Percentiles rank a stretch among this genome's conserved stretches.
Evolutionary conservation across 805 yeast species (phyloP).

Genomic region (Dipodascopsis tothii): DNA sequence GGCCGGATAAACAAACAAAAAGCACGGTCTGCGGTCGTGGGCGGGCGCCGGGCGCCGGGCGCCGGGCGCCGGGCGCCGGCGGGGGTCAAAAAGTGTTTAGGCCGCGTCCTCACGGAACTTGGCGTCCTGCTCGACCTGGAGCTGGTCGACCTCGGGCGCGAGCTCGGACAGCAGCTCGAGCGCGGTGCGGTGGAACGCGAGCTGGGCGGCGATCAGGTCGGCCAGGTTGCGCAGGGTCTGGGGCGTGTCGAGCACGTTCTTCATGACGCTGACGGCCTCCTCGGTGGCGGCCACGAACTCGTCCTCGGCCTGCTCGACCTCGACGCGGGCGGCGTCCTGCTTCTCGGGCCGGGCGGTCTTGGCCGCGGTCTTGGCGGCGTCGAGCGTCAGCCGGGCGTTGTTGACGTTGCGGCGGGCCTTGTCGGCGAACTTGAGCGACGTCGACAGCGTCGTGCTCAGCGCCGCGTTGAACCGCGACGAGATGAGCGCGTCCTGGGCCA

Average conservation of each 20-base stretch:
- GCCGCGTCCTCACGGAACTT: slow-evolving; percentile 29
- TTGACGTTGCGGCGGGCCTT: slow-evolving; percentile 67
- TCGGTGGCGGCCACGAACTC: slow-evolving; percentile 85
- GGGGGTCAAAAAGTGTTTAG: neutral
- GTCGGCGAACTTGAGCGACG: slow-evolving; percentile 54
- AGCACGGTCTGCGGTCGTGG: no score
- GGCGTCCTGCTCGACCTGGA: slow-evolving; percentile 47
- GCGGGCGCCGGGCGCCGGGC: no score
- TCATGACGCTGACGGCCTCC: slow-evolving; percentile 77
- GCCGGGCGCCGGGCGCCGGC: no score
- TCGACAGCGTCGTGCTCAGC: slow-evolving; percentile 53
- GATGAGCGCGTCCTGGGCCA: slow-evolving; percentile 72
- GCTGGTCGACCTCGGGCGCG: slow-evolving; percentile 54
- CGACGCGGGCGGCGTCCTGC: slow-evolving; percentile 65
- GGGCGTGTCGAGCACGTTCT: slow-evolving; percentile 65
- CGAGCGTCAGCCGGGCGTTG: slow-evolving; percentile 69
- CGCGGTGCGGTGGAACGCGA: slow-evolving; percentile 72
- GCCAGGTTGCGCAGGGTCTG: slow-evolving; percentile 59
- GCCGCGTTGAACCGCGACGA: slow-evolving; percentile 61
- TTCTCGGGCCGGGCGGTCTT: slow-evolving; percentile 51
- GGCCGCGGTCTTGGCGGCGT: slow-evolving; percentile 59
- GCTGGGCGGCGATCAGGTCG: slow-evolving; percentile 69
- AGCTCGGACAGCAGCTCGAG: slow-evolving; percentile 56
- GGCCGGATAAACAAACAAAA: no score
- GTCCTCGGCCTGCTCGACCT: slow-evolving; percentile 79